Evolutionary conservation across 306 rosid species (phyloP).

Genomic region (Sphenostylis stenocarpa): DNA sequence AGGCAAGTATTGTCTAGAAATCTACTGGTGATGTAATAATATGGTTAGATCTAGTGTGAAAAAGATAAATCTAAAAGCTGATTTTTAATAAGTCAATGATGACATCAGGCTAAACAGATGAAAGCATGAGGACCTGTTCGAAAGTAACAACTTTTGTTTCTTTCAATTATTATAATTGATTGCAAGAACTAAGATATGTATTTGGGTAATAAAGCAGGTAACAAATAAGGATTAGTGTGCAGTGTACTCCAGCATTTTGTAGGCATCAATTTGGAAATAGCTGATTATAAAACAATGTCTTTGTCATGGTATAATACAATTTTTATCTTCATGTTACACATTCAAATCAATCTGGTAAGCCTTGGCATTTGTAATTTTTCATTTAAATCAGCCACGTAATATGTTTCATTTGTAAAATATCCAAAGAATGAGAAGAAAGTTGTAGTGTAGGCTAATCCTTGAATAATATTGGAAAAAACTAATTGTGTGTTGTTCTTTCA

Average conservation of each 20-base stretch:
- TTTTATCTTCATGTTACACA: neutral
- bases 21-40: neutral
- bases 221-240: neutral
- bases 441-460: constrained; percentile 1
- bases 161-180: neutral
- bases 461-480: neutral
- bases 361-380: neutral
- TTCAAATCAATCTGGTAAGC: constrained; percentile 4
- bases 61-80: neutral
- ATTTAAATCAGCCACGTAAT: neutral
- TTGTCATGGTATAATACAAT: neutral
- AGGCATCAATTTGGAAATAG: constrained; percentile 16
- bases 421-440: neutral
- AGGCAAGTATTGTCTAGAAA: neutral
- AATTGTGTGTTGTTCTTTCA: no score
- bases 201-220: neutral
- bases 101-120: neutral
- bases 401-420: neutral
- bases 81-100: constrained; percentile 20
- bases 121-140: neutral
- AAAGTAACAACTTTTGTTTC: neutral
- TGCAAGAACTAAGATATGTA: neutral
- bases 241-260: neutral
- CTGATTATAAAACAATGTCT: neutral
- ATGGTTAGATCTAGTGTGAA: neutral